Base-by-base conservation (phyloP, 2,329 filamentous ascomycete species). In the Cladosporium sp. region DNA sequence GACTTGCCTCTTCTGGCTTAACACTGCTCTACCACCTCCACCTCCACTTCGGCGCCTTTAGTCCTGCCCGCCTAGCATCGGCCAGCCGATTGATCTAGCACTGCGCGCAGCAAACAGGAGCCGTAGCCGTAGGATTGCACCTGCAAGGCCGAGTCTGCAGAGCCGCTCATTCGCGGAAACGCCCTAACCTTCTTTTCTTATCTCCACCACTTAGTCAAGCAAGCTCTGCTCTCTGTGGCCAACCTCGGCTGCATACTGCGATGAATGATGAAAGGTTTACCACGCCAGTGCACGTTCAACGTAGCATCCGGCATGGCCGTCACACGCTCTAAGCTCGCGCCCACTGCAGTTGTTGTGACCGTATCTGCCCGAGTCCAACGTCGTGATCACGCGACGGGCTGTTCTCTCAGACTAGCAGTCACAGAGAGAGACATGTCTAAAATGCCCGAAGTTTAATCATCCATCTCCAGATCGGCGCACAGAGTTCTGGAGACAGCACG, bases 401-500 rank as follows among this genome's bases (percentile, higher is more conserved):
- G 45, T 48, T n/a, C 19, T 19, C n/a, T 36, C 19, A 34, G 13
- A 36, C 20, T 9, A 44, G 32, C 34, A 36, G 51, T 44, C 51
- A 45, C 19, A 54, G n/a, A 35, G n/a, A 17, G 42, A 45, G 42
- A 22, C n/a, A 45, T 15, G 51, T 54, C 39, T n/a, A n/a, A n/a
- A n/a, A n/a, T n/a, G n/a, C n/a, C 15, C 51, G 20, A 54, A 54
- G 51, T 54, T 25, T 54, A 54, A 45, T 34, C 28, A 45, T 36
- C 40, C 51, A 54, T 54, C 50, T 53, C 51, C 51, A 54, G 51
- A 54, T 54, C 51, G 51, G 35, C 51, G 20, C 37, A 13, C 50
- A 24, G 24, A 10, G 13, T 19, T 40, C 36, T 44, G 51, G 37
- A 54, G 51, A 34, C 37, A 32, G 25, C 9, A 4, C 39, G 51